Base-by-base conservation (phyloP, 2,329 filamentous ascomycete species). In the Fusarium robinianum region DNA sequence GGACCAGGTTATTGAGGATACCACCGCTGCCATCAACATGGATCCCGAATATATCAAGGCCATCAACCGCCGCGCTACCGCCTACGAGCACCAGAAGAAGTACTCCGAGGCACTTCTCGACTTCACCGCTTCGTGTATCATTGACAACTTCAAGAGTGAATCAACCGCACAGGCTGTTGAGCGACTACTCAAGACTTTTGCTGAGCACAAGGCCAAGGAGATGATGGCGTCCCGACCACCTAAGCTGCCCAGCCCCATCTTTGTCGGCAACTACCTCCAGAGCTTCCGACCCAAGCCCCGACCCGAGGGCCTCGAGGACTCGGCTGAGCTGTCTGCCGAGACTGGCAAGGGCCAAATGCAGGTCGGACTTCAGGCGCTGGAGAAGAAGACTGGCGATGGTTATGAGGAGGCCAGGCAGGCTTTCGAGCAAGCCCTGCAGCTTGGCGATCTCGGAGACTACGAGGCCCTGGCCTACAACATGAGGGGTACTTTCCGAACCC, bases 111-210 rank as follows among this genome's bases (percentile, higher is more conserved):
- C 94, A 31, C 84, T 99, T 7, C 81, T 99, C 53, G 94, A 99
- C 73, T 97, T 95, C 74, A 99, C 94, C 7, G 94, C 94, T 46
- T 96, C 92, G 73, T 99, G 94, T 75, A 99, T 99, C 69, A 96
- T 99, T 67, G 94, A 99, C 68, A 88, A 88, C 52, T 99, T 99
- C 79, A 87, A 88, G 73, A 97, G 94, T 69, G 88, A 96, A 63
- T 77, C 80, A 50, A 95, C 88, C 64, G 90, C 92, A 16, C 84
- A 91, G 68, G 85, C 90, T 30, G 91, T 99, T 8, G 94, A 99
- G 76, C 79, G 92, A 51, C 75, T 99, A 53, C 79, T 99, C 53
- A 97, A 97, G 79, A 95, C 95, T 75, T 92, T 97, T 35, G 94
- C 94, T 32, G 92, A 97, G 72, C 80, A 88, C 57, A 96, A 96